phyloP scores from a whole-genome alignment of 2,329 filamentous ascomycete species.

The Fusarium sp. region DNA sequence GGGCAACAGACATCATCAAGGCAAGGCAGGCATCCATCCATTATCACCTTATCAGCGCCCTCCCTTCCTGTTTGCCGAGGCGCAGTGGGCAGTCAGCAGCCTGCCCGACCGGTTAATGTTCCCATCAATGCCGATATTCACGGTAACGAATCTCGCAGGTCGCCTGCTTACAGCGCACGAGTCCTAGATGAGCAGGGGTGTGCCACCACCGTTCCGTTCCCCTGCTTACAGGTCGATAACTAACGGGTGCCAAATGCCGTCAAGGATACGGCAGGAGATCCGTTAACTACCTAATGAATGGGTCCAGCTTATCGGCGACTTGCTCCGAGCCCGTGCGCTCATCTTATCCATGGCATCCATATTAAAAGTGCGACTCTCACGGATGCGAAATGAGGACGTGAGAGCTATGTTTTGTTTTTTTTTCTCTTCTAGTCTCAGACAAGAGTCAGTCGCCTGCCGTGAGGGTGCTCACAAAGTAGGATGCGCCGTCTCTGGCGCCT shows the following conservation, averaged over 20 bases:
- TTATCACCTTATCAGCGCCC: not conserved
- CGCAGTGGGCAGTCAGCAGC: slow-evolving; percentile 1
- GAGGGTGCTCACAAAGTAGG: slow-evolving; percentile 11
- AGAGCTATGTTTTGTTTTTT: slow-evolving; percentile 1
- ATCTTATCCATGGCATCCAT: slow-evolving; percentile 4
- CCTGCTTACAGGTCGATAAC: slow-evolving; percentile 21
- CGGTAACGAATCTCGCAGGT: slow-evolving; percentile 11
- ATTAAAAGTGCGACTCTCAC: not conserved
- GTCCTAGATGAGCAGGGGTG: slow-evolving; percentile 7
- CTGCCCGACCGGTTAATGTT: not conserved
- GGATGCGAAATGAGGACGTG: slow-evolving; percentile 12
- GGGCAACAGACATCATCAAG: not conserved
- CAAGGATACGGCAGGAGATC: slow-evolving; percentile 29
- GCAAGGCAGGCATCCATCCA: not conserved
- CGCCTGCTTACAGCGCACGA: slow-evolving; percentile 16
- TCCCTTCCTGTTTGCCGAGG: slow-evolving; percentile 2
- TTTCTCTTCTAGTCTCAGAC: slow-evolving; percentile 4
- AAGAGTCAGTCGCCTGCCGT: slow-evolving; percentile 34
- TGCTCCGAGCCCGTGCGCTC: slow-evolving; percentile 26
- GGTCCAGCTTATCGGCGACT: slow-evolving; percentile 37
- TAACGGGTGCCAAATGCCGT: slow-evolving; percentile 31
- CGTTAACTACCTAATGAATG: slow-evolving; percentile 21
- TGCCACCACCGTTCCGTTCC: slow-evolving; percentile 1
- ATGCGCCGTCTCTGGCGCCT: slow-evolving; percentile 5
- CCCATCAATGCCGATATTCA: slow-evolving; percentile 11